A percentile compares a stretch with the other conserved stretches of the same genome.
Evolutionary conservation across 1,284 basidiomycete genomes (phyloP).

Genomic region (Lignosus rhinocerotis): DNA sequence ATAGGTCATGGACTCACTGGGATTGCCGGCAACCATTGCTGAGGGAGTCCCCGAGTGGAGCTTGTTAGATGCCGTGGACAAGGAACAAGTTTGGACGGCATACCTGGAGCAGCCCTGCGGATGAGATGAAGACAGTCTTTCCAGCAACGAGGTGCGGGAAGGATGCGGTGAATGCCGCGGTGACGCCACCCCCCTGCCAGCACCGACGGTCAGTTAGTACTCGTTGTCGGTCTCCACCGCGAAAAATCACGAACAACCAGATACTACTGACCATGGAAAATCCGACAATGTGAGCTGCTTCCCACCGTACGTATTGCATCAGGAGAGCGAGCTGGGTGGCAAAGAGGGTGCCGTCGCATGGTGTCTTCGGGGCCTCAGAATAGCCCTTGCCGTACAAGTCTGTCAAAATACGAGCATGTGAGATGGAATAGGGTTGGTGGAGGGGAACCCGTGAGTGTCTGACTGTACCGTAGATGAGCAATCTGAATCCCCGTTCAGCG

Average conservation of each 20-base stretch:
- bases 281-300: conserved; percentile 61
- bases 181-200: conserved; percentile 66
- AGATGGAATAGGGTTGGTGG: background rate
- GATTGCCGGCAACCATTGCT: background rate
- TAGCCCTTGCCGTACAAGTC: conserved; percentile 82
- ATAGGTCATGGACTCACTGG: too few species aligned
- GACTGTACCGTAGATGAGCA: conserved; percentile 65
- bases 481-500: conserved; percentile 61
- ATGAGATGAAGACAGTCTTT: conserved; percentile 63
- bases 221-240: background rate
- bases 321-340: conserved; percentile 74
- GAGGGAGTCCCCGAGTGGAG: background rate
- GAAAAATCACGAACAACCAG: too few species aligned
- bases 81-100: background rate
- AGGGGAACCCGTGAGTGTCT: background rate
- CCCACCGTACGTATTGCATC: conserved; percentile 75
- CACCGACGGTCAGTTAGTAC: background rate
- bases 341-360: conserved; percentile 61
- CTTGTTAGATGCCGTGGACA: background rate
- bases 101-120: conserved; percentile 67
- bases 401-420: conserved; percentile 27
- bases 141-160: conserved; percentile 69
- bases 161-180: conserved; percentile 62
- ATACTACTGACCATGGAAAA: conserved; percentile 63
- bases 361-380: conserved; percentile 67